Evolutionary conservation across 2,329 filamentous ascomycete species (phyloP).

Genomic region (Leptosphaerulina australis): DNA sequence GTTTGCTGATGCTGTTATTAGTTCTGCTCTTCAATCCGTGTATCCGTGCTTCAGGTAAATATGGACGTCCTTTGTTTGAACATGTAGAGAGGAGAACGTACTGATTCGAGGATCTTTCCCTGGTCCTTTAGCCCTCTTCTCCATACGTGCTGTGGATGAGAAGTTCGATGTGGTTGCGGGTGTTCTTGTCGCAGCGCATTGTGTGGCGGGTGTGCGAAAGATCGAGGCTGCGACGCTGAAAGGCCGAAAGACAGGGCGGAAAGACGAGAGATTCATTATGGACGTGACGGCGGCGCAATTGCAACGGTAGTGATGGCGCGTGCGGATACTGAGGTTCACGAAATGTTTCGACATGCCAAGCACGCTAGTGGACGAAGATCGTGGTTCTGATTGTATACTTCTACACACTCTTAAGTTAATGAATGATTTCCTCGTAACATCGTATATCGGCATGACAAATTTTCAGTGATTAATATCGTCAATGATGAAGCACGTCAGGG

Average conservation of each 20-base stretch:
- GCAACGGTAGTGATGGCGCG: constrained; percentile 12
- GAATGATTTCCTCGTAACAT: too few species aligned
- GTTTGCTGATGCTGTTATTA: constrained; percentile 52
- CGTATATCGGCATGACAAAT: too few species aligned
- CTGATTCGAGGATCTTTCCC: constrained; percentile 42
- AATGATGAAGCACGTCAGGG: too few species aligned
- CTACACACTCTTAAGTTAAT: background rate
- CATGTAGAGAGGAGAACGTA: too few species aligned
- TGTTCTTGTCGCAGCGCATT: constrained; percentile 23
- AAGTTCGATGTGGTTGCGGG: constrained; percentile 31
- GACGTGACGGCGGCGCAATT: constrained; percentile 2
- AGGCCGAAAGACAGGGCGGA: constrained; percentile 33
- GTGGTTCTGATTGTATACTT: background rate
- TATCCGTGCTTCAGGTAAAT: background rate
- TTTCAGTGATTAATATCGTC: too few species aligned
- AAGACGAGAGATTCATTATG: constrained; percentile 37
- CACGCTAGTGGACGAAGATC: constrained; percentile 14
- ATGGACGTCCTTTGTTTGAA: too few species aligned
- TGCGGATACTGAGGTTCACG: constrained; percentile 8
- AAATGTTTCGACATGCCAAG: constrained; percentile 17
- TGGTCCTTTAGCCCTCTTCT: constrained; percentile 35
- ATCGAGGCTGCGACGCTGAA: constrained; percentile 15
- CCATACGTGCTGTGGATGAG: constrained; percentile 38
- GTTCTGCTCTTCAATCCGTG: background rate
- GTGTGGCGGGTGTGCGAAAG: constrained; percentile 20